Base-by-base conservation (phyloP, 768 basidiomycete genomes). In the Pholiota conissans region DNA sequence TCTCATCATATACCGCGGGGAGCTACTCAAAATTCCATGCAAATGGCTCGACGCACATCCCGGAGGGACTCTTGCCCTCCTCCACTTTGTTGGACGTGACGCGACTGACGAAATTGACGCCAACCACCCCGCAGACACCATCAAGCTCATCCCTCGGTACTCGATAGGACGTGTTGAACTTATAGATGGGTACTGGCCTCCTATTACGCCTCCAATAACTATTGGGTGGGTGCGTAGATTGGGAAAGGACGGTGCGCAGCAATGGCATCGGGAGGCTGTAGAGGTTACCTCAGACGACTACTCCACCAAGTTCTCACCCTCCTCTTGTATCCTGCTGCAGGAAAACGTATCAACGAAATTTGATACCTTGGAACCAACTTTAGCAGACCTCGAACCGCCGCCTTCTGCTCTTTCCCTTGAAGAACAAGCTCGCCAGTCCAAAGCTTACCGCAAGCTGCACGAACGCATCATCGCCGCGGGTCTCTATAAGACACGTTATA, bases 31-130 rank as follows among this genome's bases (percentile, higher is more conserved):
- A 46, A 84, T 93, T 13, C 84, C 93, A 5, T 71, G 77, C 10
- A 70, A 77, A 13, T 98, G 95, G 95, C 84, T 95, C n/a, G 73
- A 81, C 3, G 77, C 83, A 3, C 96, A 98, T 68, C 97, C 97
- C 0, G 97, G 97, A 39, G 95, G 96, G 34, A 71, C 83, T 3
- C 87, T 98, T 49, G 82, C 94, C 13, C 84, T 99, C 56, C 85
- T 96, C 24, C 97, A 99, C 74, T 98, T 95, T 65, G 86, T 98
- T 37, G 97, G 96, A 3, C 83, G 96, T 55, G 95, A 99, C 69
- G 95, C 96, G 0, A 84, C 92, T 0, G 91, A 96, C 75, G 97
- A 99, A 71, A 91, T 98, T 29, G 84, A 92, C 60, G 96, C 94
- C 20, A 98, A 91, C 74, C 97, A 99, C 69, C 77, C 79, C 7